Base-by-base conservation (phyloP, 495 filamentous ascomycete species). In the Filosporella fistucella region DNA sequence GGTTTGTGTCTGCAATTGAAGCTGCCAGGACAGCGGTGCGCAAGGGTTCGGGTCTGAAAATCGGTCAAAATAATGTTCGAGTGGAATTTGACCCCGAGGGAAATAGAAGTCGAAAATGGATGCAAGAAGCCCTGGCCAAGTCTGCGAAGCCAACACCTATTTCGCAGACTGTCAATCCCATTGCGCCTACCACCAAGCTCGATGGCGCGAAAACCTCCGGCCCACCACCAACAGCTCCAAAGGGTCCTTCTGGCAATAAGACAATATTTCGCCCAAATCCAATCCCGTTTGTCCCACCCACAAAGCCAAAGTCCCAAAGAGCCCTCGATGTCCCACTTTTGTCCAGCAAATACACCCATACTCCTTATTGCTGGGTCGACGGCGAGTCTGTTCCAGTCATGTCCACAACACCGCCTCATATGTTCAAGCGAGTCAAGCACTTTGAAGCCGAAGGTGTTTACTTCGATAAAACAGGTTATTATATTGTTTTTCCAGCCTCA, bases 281-380 rank as follows among this genome's bases (percentile, higher is more conserved):
- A 1, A 58, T 61, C 9, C 55, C 41, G n/a, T 36, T 59, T 45
- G 66, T 59, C 48, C 70, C 52, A 45, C 40, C 54, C 38, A 55
- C 72, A 20, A 76, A 72, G 39, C 70, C 72, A 26, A 68, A 37
- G 53, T 69, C 29, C 65, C 66, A 42, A 74, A 68, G 25, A 39
- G 63, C 80, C 25, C 66, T 84, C 16, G 78, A 86, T 59, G 70
- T 43, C 13, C 67, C 81, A 33, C 75, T 77, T 0, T 69, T 95
- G 21, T 56, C 82, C 23, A 66, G 67, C 42, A 77, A 81, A 42
- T 80, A 97, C 32, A 85, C 86, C 56, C 74, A 80, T 35, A 84
- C 88, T 49, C 93, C 93, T 0, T 96, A 94, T 62, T 84, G 97
- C n/a, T 96, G 95, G 63, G 84, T 99, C 35, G 78, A 86, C 10